A percentile compares a stretch with the other conserved stretches of the same genome.
Conservation (phyloP, 768 basidiomycete genomes). For the Flagelloscypha sp. region DNA sequence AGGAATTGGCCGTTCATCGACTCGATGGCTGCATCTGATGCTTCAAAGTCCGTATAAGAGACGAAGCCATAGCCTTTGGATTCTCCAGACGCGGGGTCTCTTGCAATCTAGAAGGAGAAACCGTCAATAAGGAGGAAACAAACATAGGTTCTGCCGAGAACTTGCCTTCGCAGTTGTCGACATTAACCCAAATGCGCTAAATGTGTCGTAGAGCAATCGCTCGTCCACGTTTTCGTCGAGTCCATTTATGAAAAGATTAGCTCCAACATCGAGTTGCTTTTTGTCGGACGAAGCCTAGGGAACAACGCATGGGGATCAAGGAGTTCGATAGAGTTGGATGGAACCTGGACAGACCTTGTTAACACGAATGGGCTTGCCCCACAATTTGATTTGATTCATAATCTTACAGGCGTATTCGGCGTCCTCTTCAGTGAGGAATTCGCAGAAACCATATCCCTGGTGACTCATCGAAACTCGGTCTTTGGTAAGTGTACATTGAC, state of each 20-base stretch:
- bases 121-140: constrained; percentile 5
- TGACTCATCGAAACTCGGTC: constrained; percentile 98
- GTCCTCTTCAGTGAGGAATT: constrained; percentile 97
- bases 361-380: constrained; percentile 97
- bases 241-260: constrained; percentile 94
- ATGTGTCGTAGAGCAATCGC: constrained; percentile 85
- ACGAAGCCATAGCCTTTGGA: constrained; percentile 99
- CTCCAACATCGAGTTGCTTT: constrained; percentile 96
- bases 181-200: constrained; percentile 90
- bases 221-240: constrained; percentile 95
- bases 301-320: constrained; percentile 7
- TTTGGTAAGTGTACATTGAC: constrained; percentile 98
- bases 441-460: constrained; percentile 99
- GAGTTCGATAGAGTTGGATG: constrained; percentile 10
- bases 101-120: constrained; percentile 60
- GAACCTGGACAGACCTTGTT: constrained; percentile 75
- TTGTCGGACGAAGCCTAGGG: constrained; percentile 91
- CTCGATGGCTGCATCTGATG: constrained; percentile 93
- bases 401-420: constrained; percentile 99
- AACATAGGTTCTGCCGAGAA: constrained; percentile 12
- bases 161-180: constrained; percentile 82
- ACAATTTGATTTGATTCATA: constrained; percentile 99
- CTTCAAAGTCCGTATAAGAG: constrained; percentile 95
- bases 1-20: constrained; percentile 97
- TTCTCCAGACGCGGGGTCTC: constrained; percentile 73